Evolutionary conservation across 495 filamentous ascomycete genomes (phyloP), one percentile per base, ranked within the genome.

Genomic region (Aspergillus egyptiacus): DNA sequence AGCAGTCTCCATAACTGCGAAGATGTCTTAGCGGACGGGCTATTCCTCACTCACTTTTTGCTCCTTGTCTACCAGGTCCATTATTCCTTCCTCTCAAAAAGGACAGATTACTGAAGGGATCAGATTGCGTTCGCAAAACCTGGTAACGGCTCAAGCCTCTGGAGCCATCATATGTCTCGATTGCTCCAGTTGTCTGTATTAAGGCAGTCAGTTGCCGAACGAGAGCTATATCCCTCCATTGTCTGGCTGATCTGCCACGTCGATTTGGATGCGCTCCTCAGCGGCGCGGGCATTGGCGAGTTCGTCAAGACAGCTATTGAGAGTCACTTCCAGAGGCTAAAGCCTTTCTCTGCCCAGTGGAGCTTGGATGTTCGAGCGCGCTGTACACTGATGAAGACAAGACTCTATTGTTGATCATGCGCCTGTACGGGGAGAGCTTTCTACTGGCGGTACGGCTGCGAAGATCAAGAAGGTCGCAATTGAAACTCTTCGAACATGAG

Each of bases 21-120:
- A 18, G 75, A 80, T 51, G 69, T 80, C 18, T 68, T 72, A 23
- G 81, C 78, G 0, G 75, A 82, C 57, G 78, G 77, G 13, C 63
- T 73, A 2, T 78, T 81, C 38, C 60, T 83, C 2, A 76, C 77
- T 0, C 78, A 83, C 53, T 81, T 82, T 57, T 57, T 82, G n/a
- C 67, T 82, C 5, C 68, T 82, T 14, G 58, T 83, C 14, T 82
- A 80, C 47, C 79, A 82, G 62, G 74, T 81, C 53, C 56, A 68
- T 43, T 6, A 35, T 51, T 19, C 9, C 25, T n/a, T 3, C 3
- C 44, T 1, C n/a, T 7, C 6, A 4, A 39, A 14, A 14, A n/a
- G 22, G 19, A 32, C 10, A 13, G 31, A 0, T 5, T 27, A 7
- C 37, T 8, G 14, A 17, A 48, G 13, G 13, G 20, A 11, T 4